Evolutionary conservation across 805 yeast species (phyloP), one percentile per base, ranked within the genome.

Genomic region (Teunomyces lycoperdinae): DNA sequence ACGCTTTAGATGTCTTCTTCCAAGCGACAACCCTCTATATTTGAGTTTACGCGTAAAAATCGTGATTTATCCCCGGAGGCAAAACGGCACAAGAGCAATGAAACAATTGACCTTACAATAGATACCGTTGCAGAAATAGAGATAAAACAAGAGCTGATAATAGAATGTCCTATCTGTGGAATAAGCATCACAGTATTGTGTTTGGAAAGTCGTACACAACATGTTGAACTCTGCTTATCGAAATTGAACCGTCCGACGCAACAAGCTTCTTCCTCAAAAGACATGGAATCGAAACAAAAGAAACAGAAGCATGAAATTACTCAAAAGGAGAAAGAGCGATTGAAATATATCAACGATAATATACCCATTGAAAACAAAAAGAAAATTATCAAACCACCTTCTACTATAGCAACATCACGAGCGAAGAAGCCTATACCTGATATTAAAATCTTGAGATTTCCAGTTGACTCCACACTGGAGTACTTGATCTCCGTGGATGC

Each of bases 401-500:
- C 55, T 13, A 45, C 39, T 42, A 20, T 57, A 44, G 29, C 58
- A 7, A 31, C 59, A 16, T 57, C 49, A 40, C 56, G 58, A 38
- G 50, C 53, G 11, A 60, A 62, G 45, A 65, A 58, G 24, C 73
- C 73, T 1, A 74, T 83, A 2, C 89, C 89, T 0, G 67, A 68
- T 0, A 71, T 81, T 44, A 85, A 85, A 57, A 70, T 76, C 4
- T 54, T 85, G 14, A 53, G 61, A 0, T 81, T 85, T 48, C 67
- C 63, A 7, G 42, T 49, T 4, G 42, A 50, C 4, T 44, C 55
- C 4, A 27, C 50, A 3, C 48, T 50, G 9, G 58, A 60, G 38
- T 67, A 73, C 47, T 55, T 80, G 2, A 78, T 84, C 0, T 58
- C 75, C 2, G 88, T 86, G 24, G 94, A 86, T 66, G 90, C 90